phyloP scores from a whole-genome alignment of 768 basidiomycete genomes.

The Agaricus blazei region DNA sequence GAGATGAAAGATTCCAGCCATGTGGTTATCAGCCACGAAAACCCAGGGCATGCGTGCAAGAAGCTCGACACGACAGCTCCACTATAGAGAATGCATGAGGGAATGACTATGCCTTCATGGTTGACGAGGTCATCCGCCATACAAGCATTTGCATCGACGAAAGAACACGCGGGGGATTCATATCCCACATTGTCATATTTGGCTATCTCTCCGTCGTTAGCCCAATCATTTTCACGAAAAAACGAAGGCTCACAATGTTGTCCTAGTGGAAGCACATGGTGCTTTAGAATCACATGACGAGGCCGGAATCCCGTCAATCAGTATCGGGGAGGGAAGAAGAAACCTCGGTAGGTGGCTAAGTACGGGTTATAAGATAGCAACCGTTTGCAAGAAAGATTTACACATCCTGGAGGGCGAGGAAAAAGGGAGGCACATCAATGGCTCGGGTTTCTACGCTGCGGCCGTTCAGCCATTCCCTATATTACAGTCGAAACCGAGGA shows the following conservation, averaged over 20 bases:
- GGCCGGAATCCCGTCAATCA: neutral
- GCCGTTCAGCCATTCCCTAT: constrained; percentile 62
- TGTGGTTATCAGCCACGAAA: neutral
- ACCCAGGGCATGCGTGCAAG: neutral
- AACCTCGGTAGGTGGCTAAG: neutral
- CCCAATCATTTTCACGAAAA: neutral
- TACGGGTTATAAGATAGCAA: neutral
- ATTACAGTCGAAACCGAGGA: constrained; percentile 39
- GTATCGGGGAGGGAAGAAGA: neutral
- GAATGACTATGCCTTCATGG: neutral
- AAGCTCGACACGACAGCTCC: neutral
- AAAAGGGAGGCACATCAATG: constrained; percentile 17
- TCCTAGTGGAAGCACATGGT: neutral
- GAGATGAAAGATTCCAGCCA: neutral
- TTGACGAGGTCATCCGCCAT: constrained; percentile 5
- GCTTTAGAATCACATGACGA: neutral
- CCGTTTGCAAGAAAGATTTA: constrained; percentile 23
- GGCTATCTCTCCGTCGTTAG: neutral
- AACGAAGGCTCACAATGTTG: neutral
- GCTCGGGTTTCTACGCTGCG: constrained; percentile 30
- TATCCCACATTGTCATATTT: constrained; percentile 3
- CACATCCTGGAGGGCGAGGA: constrained; percentile 29
- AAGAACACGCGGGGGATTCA: neutral
- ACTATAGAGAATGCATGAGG: neutral
- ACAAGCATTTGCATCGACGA: neutral